Conservation (phyloP, 73 alveolate genomes). For the Chromera velia region DNA sequence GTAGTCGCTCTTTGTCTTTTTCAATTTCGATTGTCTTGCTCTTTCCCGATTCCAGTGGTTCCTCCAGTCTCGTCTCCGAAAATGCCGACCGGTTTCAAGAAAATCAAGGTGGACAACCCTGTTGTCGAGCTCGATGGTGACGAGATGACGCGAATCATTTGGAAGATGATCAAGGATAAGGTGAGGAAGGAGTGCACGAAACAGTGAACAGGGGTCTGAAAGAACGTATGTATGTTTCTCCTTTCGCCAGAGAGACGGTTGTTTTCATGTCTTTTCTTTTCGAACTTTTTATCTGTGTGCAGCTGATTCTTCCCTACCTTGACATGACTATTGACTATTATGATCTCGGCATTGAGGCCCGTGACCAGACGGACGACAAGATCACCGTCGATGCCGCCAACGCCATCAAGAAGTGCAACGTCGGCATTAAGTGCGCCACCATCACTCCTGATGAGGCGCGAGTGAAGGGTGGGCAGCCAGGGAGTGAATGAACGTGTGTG, state of each 20-base stretch:
- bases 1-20: too few species aligned
- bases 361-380: slow-evolving; percentile 71
- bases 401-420: slow-evolving; percentile 63
- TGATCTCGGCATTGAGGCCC: slow-evolving; percentile 72
- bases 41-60: too few species aligned
- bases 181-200: neutral
- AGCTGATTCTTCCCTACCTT: slow-evolving; percentile 63
- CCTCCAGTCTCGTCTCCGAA: too few species aligned
- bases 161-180: slow-evolving; percentile 52
- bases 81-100: neutral
- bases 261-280: neutral
- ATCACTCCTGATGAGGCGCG: slow-evolving; percentile 79
- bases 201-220: neutral
- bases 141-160: slow-evolving; percentile 73
- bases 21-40: too few species aligned
- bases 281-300: slow-evolving; percentile 47
- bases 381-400: slow-evolving; percentile 75
- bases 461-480: slow-evolving; percentile 48
- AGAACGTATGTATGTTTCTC: neutral
- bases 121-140: slow-evolving; percentile 84
- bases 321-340: slow-evolving; percentile 69
- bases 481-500: neutral
- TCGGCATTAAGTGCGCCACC: slow-evolving; percentile 86
- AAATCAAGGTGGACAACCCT: slow-evolving; percentile 69
- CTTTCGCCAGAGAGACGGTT: neutral